phyloP scores from a whole-genome alignment of 2,329 filamentous ascomycete genomes.

The Capronia epimyces region DNA sequence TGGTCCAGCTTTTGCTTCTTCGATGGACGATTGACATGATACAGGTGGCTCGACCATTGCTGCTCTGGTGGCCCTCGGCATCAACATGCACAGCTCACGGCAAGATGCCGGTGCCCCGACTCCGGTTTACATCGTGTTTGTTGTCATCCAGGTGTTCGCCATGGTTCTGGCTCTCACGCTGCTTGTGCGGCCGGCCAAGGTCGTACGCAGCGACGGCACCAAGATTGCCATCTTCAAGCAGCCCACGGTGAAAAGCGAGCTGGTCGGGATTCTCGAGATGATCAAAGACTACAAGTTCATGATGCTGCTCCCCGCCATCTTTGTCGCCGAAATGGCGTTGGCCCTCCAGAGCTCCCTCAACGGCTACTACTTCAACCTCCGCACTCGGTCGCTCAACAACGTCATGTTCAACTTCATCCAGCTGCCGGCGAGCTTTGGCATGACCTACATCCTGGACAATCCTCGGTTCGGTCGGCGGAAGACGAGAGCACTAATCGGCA shows the following conservation, averaged over 20 bases:
- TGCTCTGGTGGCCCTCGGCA: conserved; percentile 14
- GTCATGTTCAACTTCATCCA: conserved; percentile 15
- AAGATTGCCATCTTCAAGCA: conserved; percentile 23
- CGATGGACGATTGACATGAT: neutral
- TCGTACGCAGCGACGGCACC: conserved; percentile 25
- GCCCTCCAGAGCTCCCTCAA: conserved; percentile 8
- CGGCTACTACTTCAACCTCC: conserved; percentile 19
- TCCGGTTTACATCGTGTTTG: conserved; percentile 20
- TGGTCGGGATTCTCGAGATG: neutral
- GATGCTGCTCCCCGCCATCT: conserved; percentile 11
- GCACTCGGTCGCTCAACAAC: conserved; percentile 20
- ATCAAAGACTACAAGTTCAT: conserved; percentile 13
- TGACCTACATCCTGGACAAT: conserved; percentile 31
- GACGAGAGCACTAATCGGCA: conserved; percentile 8
- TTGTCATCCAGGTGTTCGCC: conserved; percentile 11
- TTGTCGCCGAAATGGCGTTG: conserved; percentile 17
- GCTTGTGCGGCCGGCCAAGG: conserved; percentile 13
- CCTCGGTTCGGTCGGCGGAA: conserved; percentile 15
- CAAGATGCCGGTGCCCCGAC: conserved; percentile 9
- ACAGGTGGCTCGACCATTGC: conserved; percentile 16
- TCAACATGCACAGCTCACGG: neutral
- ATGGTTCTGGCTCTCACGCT: conserved; percentile 12
- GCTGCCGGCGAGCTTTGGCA: conserved; percentile 1
- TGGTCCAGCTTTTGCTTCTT: neutral
- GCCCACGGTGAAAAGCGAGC: neutral